These are phyloP conservation scores for Termitomyces sp. DNA, from an alignment of 768 basidiomycete species.

Conservation along the genomic window DNA sequence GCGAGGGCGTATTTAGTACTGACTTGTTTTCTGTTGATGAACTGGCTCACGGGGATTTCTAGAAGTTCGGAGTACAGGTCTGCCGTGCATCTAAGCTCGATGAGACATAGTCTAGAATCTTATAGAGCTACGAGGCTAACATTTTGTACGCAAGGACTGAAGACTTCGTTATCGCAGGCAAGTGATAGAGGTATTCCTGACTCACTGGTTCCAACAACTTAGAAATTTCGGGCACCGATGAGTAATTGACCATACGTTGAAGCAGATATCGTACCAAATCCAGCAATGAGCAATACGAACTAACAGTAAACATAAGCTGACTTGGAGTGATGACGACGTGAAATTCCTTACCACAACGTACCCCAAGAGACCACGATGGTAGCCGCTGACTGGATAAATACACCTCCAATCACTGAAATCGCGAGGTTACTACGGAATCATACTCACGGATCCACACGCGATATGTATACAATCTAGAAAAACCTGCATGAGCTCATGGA, in stretches of 20 bases:
- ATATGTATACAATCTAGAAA: slow-evolving; percentile 33
- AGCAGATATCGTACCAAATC: slow-evolving; percentile 26
- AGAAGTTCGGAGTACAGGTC: slow-evolving; percentile 14
- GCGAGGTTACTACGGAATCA: background rate
- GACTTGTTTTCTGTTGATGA: background rate
- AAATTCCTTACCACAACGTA: slow-evolving; percentile 27
- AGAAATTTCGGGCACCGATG: background rate
- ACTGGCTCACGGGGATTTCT: background rate
- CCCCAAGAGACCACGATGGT: slow-evolving; percentile 28
- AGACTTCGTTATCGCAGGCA: background rate
- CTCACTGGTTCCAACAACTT: slow-evolving; percentile 29
- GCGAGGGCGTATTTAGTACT: background rate
- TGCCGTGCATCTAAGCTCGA: slow-evolving; percentile 22
- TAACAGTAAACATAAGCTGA: slow-evolving; percentile 9
- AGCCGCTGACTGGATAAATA: slow-evolving; percentile 25
- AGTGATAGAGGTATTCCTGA: too few species aligned
- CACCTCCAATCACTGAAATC: background rate
- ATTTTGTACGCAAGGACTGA: slow-evolving; percentile 30
- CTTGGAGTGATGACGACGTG: background rate
- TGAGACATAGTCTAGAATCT: background rate
- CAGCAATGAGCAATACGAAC: slow-evolving; percentile 29
- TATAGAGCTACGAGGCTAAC: slow-evolving; percentile 15
- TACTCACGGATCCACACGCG: slow-evolving; percentile 43
- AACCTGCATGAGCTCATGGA: background rate
- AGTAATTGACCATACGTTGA: background rate